phyloP scores from a whole-genome alignment of 108 stramenopile genomes.

The Fragilaria crotonensis region DNA sequence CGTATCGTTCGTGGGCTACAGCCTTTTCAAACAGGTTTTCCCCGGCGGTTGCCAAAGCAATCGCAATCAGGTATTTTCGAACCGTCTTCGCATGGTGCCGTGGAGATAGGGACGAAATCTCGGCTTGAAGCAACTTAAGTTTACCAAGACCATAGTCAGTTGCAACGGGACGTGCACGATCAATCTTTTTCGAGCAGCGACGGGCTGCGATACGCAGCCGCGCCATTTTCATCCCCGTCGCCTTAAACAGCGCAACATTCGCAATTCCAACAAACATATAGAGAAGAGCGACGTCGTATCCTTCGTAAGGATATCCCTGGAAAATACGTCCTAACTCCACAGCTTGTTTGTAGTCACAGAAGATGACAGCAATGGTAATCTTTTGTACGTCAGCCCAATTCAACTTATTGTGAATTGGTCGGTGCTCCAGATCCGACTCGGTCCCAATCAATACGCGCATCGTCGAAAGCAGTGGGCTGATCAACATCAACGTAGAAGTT shows the following conservation, averaged over 20 bases:
- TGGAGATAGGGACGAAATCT: not conserved
- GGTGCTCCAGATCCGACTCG: constrained; percentile 4
- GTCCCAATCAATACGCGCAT: not conserved
- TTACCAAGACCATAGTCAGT: not conserved
- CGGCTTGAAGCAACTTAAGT: not conserved
- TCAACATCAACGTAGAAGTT: not conserved
- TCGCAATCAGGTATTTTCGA: not conserved
- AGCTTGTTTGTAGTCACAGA: constrained; percentile 1
- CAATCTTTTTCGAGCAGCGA: not conserved
- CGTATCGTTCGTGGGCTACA: not conserved
- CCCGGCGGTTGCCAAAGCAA: not conserved
- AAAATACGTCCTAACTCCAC: not conserved
- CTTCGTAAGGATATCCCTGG: not conserved
- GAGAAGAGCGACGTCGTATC: not conserved
- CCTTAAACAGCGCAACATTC: not conserved
- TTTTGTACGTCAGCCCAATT: not conserved
- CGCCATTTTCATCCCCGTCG: not conserved
- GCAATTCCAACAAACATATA: not conserved
- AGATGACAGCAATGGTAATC: not conserved
- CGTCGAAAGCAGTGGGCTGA: not conserved
- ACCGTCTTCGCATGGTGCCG: not conserved
- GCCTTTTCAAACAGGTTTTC: not conserved
- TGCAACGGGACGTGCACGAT: not conserved
- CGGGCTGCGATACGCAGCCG: not conserved
- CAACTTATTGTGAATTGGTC: not conserved